Base-by-base conservation (phyloP, 2,329 filamentous ascomycete species). In the Claviceps arundinis region DNA sequence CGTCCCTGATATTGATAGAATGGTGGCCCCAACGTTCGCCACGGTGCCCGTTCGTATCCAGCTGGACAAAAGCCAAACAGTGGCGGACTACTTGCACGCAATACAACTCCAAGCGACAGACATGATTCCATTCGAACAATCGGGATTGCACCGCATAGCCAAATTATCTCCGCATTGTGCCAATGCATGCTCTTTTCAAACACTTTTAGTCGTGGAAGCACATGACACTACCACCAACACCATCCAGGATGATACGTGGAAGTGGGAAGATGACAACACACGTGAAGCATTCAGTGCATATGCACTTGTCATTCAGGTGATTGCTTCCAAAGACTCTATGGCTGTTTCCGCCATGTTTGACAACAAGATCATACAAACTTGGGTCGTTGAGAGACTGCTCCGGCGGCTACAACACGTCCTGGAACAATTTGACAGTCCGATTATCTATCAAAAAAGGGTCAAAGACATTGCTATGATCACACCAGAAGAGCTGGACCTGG, bases 1-100 rank as follows among this genome's bases (percentile, higher is more conserved):
- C 1, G 50, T 65, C 0, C 22, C 46, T 1, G 59, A 54, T 13
- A 54, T 60, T n/a, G 58, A 64, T 8, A 19, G 30, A 1, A 56
- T 62, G n/a, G 41, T 54, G 5, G 62, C 56, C 1, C 62, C 63
- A 4, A 61, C 70, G 50, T 69, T 73, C 44, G 67, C 69, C 3
- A 73, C 71, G 0, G 63, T 73, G 3, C 70, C 71, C 0, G 56
- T 73, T 7, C 65, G 69, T 2, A 59, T 73, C 2, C 60, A 55
- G 5, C 49, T 72, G 8, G 59, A 64, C 73, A 14, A 8, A 2
- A 37, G 45, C 3, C 14, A 52, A 9, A 48, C 22, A 0, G 55
- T 60, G 1, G 17, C 47, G 0, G 51, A 57, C 1, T 52, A 55
- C 37, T 47, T 63, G 0, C 13, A 50, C 0, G n/a, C 47, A 0